Conservation (phyloP, 2,329 filamentous ascomycete species). For the Pestalotiopsis sp. region DNA sequence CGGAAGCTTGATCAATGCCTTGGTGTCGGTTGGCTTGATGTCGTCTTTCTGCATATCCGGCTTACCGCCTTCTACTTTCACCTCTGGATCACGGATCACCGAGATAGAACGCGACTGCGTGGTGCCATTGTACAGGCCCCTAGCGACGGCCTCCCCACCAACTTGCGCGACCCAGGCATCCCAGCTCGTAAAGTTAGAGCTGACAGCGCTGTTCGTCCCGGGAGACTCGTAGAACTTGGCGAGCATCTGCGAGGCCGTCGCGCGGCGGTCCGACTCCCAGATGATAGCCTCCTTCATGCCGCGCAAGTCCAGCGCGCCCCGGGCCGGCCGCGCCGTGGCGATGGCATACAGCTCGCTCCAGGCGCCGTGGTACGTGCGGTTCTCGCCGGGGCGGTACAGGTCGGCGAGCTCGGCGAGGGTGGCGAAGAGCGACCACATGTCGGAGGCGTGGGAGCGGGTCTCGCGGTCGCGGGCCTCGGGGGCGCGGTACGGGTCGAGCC, state of each 20-base stretch:
- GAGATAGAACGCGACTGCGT: neutral
- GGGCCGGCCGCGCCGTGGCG: neutral
- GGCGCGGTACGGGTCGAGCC: neutral
- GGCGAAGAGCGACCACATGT: conserved; percentile 10
- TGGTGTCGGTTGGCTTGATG: neutral
- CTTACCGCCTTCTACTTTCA: neutral
- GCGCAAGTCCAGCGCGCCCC: neutral
- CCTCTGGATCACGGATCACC: neutral
- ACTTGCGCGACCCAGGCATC: neutral
- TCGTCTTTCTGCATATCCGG: neutral
- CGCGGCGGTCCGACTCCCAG: neutral
- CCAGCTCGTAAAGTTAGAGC: neutral
- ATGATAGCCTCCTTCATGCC: neutral
- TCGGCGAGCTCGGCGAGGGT: neutral
- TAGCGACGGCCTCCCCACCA: neutral
- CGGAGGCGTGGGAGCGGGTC: neutral
- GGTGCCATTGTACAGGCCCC: neutral
- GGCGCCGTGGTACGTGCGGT: neutral
- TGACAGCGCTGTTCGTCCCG: no score
- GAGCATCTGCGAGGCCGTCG: conserved; percentile 1
- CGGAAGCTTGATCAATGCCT: neutral
- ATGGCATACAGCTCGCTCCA: neutral
- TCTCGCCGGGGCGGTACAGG: neutral
- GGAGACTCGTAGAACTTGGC: neutral
- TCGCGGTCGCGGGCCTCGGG: neutral